Evolutionary conservation across 139 green algal species (phyloP).

Genomic region (Zygnema cylindricum): DNA sequence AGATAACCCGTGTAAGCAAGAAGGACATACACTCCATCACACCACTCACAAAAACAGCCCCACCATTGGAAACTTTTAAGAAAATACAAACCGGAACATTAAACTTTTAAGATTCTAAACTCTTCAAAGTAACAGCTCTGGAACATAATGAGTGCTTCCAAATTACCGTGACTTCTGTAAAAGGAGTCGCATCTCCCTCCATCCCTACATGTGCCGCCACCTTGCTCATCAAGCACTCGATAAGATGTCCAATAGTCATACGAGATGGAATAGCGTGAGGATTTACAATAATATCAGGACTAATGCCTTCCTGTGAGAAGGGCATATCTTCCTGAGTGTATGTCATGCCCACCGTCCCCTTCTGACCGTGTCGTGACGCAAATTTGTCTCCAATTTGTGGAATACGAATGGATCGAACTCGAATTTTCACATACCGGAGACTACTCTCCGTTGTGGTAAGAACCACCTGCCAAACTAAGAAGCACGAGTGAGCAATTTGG

Average conservation of each 20-base stretch:
- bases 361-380: slow-evolving; percentile 93
- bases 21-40: not conserved
- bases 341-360: slow-evolving; percentile 96
- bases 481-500: too few relatives aligned
- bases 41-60: not conserved
- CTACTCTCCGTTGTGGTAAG: slow-evolving; percentile 90
- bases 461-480: slow-evolving; percentile 65
- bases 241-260: slow-evolving; percentile 99
- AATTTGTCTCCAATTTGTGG: slow-evolving; percentile 99
- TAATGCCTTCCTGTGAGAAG: slow-evolving; percentile 80
- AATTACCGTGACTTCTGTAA: slow-evolving; percentile 91
- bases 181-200: slow-evolving; percentile 97
- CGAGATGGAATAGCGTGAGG: slow-evolving; percentile 97
- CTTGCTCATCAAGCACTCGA: slow-evolving; percentile 98
- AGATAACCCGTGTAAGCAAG: too few relatives aligned
- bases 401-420: slow-evolving; percentile 91
- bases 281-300: slow-evolving; percentile 98
- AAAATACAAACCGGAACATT: too few relatives aligned
- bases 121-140: too few relatives aligned
- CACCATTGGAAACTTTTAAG: not conserved
- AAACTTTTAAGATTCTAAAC: too few relatives aligned
- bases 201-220: slow-evolving; percentile 84
- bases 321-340: slow-evolving; percentile 80
- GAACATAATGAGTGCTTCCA: not conserved
- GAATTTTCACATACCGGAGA: slow-evolving; percentile 93